Evolutionary conservation across 352 stramenopile genomes (phyloP).

Genomic region (Pythium brassicae): DNA sequence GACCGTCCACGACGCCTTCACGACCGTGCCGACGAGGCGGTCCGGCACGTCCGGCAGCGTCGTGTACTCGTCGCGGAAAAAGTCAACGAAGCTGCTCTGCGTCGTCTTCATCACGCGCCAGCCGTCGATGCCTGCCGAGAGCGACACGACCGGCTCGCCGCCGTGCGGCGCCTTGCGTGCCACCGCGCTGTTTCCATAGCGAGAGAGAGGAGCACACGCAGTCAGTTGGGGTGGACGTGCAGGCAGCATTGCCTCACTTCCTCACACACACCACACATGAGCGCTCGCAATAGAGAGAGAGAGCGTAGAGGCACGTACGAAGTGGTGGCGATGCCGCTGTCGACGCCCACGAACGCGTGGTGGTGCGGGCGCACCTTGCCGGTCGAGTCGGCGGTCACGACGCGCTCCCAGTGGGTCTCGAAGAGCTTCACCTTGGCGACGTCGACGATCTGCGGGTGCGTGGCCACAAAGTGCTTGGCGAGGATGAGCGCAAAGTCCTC

Average conservation of each 20-base stretch:
- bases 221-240: no score
- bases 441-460: conserved; percentile 70
- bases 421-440: conserved; percentile 74
- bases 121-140: conserved; percentile 53
- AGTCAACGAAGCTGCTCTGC: conserved; percentile 84
- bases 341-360: conserved; percentile 69
- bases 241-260: no score
- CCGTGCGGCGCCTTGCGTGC: conserved; percentile 36
- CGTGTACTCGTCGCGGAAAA: conserved; percentile 81
- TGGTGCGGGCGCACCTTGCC: conserved; percentile 55
- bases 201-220: conserved; percentile 1
- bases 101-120: conserved; percentile 89
- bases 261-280: background rate
- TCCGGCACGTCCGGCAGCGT: conserved; percentile 74
- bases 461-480: conserved; percentile 84
- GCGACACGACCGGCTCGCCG: conserved; percentile 31
- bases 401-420: conserved; percentile 69
- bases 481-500: conserved; percentile 87
- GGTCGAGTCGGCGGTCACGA: conserved; percentile 48
- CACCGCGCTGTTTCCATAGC: conserved; percentile 28
- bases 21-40: conserved; percentile 69
- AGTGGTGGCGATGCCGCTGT: conserved; percentile 47
- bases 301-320: conserved; percentile 51
- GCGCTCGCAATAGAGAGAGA: no score
- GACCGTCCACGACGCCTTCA: conserved; percentile 78